Percentiles rank a stretch among this genome's conserved stretches.
phyloP scores from a whole-genome alignment of 345 rosid species.

The Linum lewisii region DNA sequence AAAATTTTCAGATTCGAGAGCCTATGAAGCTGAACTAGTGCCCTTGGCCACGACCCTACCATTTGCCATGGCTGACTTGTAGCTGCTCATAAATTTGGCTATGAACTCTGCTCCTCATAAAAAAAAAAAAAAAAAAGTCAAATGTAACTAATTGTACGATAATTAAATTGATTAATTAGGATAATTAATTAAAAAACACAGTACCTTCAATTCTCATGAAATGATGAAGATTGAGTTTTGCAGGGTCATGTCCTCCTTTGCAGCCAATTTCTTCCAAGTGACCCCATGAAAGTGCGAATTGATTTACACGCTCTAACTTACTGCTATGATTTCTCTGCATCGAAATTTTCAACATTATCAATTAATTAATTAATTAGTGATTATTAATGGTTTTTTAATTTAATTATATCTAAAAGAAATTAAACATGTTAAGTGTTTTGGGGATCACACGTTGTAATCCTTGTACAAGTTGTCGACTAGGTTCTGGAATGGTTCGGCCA shows the following conservation, averaged over 20 bases:
- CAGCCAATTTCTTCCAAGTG: slow-evolving; percentile 18
- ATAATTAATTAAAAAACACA: not conserved
- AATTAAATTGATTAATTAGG: not conserved
- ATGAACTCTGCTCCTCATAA: slow-evolving; percentile 34
- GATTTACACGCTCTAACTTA: slow-evolving; percentile 15
- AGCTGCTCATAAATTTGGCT: slow-evolving; percentile 55
- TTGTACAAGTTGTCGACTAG: slow-evolving; percentile 29
- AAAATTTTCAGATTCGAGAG: too few species aligned
- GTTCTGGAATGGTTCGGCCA: slow-evolving; percentile 23
- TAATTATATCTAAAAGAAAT: too few species aligned
- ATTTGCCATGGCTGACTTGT: slow-evolving; percentile 19
- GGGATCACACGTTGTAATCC: slow-evolving; percentile 31
- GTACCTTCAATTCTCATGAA: slow-evolving; percentile 52
- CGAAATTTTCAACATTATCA: not conserved
- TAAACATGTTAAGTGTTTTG: not conserved
- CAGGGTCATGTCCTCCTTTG: slow-evolving; percentile 12
- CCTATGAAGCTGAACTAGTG: not conserved
- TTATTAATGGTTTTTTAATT: too few species aligned
- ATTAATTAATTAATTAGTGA: not conserved
- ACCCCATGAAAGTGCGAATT: not conserved
- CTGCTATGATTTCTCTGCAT: slow-evolving; percentile 21
- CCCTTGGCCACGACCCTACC: slow-evolving; percentile 5
- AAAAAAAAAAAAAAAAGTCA: not conserved
- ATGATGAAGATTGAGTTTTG: slow-evolving; percentile 20
- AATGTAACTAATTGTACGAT: not conserved